These are phyloP conservation scores for Herpotrichia juniperi DNA, from an alignment of 2,329 filamentous ascomycete genomes.

Conservation along the genomic window DNA sequence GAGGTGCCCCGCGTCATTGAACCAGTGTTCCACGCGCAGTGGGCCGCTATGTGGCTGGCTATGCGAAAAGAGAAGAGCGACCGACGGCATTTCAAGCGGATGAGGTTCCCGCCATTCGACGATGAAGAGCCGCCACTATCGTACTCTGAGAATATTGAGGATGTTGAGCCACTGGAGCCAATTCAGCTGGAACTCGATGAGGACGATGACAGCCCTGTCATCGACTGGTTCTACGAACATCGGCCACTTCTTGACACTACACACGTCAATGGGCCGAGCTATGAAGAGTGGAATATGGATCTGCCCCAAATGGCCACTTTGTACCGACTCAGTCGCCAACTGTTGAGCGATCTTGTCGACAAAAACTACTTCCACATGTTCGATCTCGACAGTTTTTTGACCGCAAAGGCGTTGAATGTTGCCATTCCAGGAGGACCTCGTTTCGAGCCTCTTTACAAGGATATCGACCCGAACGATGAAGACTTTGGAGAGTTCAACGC, in stretches of 20 bases:
- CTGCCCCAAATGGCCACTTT: constrained; percentile 95
- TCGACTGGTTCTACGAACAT: constrained; percentile 98
- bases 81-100: constrained; percentile 93
- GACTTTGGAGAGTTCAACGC: constrained; percentile 99
- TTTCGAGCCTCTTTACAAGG: constrained; percentile 97
- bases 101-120: constrained; percentile 98
- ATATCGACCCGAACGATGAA: constrained; percentile 97
- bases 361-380: constrained; percentile 99
- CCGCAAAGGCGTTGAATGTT: constrained; percentile 95
- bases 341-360: constrained; percentile 91
- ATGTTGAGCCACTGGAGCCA: constrained; percentile 94
- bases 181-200: constrained; percentile 99
- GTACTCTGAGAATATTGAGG: constrained; percentile 98
- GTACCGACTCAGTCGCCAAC: constrained; percentile 87
- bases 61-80: constrained; percentile 99
- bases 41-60: constrained; percentile 99
- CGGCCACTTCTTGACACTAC: constrained; percentile 86
- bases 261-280: constrained; percentile 95
- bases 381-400: constrained; percentile 91
- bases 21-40: constrained; percentile 96
- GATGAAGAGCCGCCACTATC: constrained; percentile 97
- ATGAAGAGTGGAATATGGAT: constrained; percentile 92
- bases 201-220: constrained; percentile 86
- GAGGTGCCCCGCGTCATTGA: constrained; percentile 97
- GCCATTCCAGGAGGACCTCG: constrained; percentile 96